Evolutionary conservation across 306 rosid species (phyloP).

Genomic region (Vigna trinervia): DNA sequence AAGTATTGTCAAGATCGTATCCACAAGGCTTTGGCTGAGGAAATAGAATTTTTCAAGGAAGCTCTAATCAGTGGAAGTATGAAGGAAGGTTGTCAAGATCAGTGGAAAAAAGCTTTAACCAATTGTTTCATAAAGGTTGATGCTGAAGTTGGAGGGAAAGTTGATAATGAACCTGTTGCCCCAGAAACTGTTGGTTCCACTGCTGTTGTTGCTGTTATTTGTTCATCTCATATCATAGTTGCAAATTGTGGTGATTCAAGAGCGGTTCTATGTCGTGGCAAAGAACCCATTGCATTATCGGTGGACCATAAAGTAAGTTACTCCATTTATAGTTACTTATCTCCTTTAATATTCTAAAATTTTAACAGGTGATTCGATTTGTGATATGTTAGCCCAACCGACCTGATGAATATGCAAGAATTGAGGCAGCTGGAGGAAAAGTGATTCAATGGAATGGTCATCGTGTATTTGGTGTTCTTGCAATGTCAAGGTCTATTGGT

Average conservation of each 20-base stretch:
- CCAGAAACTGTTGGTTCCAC: conserved; percentile 97
- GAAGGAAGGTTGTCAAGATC: conserved; percentile 67
- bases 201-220: conserved; percentile 80
- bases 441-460: conserved; percentile 97
- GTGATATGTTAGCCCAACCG: conserved; percentile 75
- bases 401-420: conserved; percentile 91
- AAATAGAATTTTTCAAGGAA: conserved; percentile 68
- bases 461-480: conserved; percentile 94
- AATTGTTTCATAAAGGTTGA: conserved; percentile 82
- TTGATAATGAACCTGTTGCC: conserved; percentile 66
- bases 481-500: conserved; percentile 99
- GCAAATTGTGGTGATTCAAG: conserved; percentile 95
- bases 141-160: conserved; percentile 81
- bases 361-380: conserved; percentile 40
- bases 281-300: conserved; percentile 86
- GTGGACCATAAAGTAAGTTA: conserved; percentile 86
- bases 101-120: conserved; percentile 75
- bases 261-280: conserved; percentile 91
- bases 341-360: background rate
- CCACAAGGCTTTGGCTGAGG: conserved; percentile 84
- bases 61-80: conserved; percentile 55
- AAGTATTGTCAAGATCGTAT: conserved; percentile 80
- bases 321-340: conserved; percentile 26
- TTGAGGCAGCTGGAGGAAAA: conserved; percentile 96
- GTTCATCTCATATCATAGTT: conserved; percentile 85